Conservation (phyloP, 148 eudicot species). For the Chenopodium berlandieri region DNA sequence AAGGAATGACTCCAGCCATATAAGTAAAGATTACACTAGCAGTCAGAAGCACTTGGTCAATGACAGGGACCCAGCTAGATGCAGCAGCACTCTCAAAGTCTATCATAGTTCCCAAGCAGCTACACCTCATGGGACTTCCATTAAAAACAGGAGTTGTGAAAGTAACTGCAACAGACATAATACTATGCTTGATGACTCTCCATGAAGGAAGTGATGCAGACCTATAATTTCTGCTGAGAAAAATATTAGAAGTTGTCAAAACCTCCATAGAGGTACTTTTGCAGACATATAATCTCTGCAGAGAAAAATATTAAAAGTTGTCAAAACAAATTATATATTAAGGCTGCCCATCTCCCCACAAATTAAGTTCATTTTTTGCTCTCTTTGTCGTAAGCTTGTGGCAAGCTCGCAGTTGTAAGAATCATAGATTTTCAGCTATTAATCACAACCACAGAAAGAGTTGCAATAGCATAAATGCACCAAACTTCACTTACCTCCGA, state of each 20-base stretch:
- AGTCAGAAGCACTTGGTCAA: conserved; percentile 76
- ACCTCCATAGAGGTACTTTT: conserved; percentile 32
- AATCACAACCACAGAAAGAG: neutral
- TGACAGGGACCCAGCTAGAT: conserved; percentile 66
- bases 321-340: neutral
- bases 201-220: conserved; percentile 29
- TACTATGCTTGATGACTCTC: conserved; percentile 38
- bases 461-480: neutral
- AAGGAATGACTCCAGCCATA: conserved; percentile 83
- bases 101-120: conserved; percentile 56
- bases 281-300: conserved; percentile 34
- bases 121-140: conserved; percentile 34
- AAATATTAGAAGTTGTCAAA: neutral
- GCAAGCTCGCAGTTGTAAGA: conserved; percentile 74
- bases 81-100: conserved; percentile 46
- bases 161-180: conserved; percentile 24
- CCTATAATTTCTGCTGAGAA: conserved; percentile 33
- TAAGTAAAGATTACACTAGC: conserved; percentile 73
- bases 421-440: neutral
- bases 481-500: conserved; percentile 60
- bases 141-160: conserved; percentile 19
- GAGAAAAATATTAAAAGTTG: neutral
- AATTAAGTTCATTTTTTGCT: neutral
- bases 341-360: neutral
- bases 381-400: conserved; percentile 77